Evolutionary conservation across 2,329 filamentous ascomycete species (phyloP).

Genomic region (Aspergillus flavus): DNA sequence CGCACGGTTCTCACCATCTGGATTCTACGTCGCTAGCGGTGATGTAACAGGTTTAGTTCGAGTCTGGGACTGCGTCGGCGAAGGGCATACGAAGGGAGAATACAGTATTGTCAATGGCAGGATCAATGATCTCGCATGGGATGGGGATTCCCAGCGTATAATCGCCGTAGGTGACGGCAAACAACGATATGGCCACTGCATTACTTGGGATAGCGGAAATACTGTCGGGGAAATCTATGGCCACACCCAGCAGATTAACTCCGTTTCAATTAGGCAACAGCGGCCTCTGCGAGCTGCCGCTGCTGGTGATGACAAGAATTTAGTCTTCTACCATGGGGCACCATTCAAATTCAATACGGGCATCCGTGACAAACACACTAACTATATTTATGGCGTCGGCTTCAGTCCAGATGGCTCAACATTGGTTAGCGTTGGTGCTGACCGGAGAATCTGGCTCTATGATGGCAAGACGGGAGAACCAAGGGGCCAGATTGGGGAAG

Average conservation of each 20-base stretch:
- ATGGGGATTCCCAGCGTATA: slow-evolving; percentile 92
- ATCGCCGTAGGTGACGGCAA: slow-evolving; percentile 96
- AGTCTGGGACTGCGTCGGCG: slow-evolving; percentile 87
- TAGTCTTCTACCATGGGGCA: slow-evolving; percentile 90
- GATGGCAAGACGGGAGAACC: slow-evolving; percentile 94
- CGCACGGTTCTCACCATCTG: slow-evolving; percentile 89
- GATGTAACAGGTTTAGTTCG: slow-evolving; percentile 82
- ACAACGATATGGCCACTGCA: slow-evolving; percentile 89
- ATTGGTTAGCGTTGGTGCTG: slow-evolving; percentile 88
- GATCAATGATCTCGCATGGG: slow-evolving; percentile 97
- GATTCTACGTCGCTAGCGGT: slow-evolving; percentile 92
- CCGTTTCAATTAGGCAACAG: slow-evolving; percentile 85
- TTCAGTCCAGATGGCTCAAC: slow-evolving; percentile 86
- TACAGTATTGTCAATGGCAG: slow-evolving; percentile 92
- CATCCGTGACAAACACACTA: slow-evolving; percentile 75
- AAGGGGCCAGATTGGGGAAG: slow-evolving; percentile 67
- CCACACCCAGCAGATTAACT: slow-evolving; percentile 88
- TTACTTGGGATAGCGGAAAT: slow-evolving; percentile 94
- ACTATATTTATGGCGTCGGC: slow-evolving; percentile 83
- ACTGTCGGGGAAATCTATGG: slow-evolving; percentile 92
- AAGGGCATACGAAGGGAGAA: slow-evolving; percentile 88
- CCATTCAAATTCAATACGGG: slow-evolving; percentile 97
- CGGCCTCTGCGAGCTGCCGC: slow-evolving; percentile 90
- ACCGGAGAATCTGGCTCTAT: slow-evolving; percentile 89
- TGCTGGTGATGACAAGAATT: slow-evolving; percentile 82